phyloP scores from a whole-genome alignment of 441 rosid genomes.

The Euphorbia corollata region DNA sequence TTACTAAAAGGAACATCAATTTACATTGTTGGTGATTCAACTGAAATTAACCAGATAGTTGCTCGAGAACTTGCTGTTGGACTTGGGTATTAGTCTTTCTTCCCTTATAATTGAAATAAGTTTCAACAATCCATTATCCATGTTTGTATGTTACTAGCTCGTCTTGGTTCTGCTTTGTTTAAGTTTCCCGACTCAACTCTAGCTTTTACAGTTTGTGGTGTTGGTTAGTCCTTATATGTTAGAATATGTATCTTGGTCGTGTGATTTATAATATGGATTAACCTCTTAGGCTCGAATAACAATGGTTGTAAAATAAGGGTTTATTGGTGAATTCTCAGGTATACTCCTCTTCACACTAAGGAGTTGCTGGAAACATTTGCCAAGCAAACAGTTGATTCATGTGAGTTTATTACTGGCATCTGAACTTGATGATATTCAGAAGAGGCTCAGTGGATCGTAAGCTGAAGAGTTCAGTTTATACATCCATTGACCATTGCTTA shows the following conservation, averaged over 20 bases:
- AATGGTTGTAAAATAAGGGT: neutral
- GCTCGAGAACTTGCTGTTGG: constrained; percentile 72
- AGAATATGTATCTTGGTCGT: constrained; percentile 1
- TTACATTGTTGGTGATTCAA: constrained; percentile 64
- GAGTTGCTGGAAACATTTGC: constrained; percentile 66
- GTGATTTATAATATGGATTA: neutral
- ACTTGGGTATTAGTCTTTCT: constrained; percentile 50
- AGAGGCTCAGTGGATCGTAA: neutral
- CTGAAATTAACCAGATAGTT: constrained; percentile 71
- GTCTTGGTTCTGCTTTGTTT: neutral
- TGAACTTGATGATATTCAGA: neutral
- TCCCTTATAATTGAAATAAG: constrained; percentile 5
- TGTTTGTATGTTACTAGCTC: neutral
- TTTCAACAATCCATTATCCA: neutral
- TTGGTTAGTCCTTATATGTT: neutral
- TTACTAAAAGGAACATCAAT: constrained; percentile 86
- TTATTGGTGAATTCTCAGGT: constrained; percentile 38
- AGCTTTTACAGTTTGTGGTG: neutral
- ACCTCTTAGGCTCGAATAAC: neutral
- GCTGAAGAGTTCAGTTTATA: neutral
- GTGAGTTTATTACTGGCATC: constrained; percentile 39
- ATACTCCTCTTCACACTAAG: constrained; percentile 66
- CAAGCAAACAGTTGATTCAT: constrained; percentile 66
- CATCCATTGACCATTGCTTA: neutral
- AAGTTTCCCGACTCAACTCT: too few species aligned